These are phyloP conservation scores for Talaromyces amestolkiae DNA, from an alignment of 2,329 filamentous ascomycete genomes.

Conservation along the genomic window DNA sequence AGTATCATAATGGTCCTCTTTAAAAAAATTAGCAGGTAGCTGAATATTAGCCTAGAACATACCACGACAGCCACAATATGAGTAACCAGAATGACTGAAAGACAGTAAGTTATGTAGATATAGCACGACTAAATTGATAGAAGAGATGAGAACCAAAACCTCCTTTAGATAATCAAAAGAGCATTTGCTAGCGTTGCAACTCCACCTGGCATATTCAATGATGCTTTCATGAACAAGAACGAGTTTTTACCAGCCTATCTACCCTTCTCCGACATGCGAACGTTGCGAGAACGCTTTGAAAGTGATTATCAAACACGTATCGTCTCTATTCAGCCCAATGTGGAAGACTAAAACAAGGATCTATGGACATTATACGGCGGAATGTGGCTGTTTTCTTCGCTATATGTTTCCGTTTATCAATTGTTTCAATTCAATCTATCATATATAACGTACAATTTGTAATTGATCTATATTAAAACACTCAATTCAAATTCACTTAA, in stretches of 20 bases:
- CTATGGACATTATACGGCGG: neutral
- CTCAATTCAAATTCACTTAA: neutral
- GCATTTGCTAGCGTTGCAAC: neutral
- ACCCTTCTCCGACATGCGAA: neutral
- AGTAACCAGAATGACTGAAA: neutral
- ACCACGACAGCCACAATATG: neutral
- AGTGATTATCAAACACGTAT: neutral
- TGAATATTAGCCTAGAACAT: neutral
- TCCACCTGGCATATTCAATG: neutral
- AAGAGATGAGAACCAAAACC: neutral
- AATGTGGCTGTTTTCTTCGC: neutral
- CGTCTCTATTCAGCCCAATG: neutral
- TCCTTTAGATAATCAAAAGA: neutral
- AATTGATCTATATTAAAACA: neutral
- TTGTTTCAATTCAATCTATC: neutral
- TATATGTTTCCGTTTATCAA: neutral
- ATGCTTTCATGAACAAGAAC: slow-evolving; percentile 5
- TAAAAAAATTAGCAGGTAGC: no score
- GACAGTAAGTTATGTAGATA: no score
- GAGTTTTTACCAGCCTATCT: neutral
- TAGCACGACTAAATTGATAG: no score
- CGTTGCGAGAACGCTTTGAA: neutral
- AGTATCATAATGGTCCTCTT: no score
- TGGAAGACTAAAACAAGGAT: neutral
- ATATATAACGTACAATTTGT: neutral